Base-by-base conservation (phyloP, 495 filamentous ascomycete genomes). In the Penicillium samsonianum region DNA sequence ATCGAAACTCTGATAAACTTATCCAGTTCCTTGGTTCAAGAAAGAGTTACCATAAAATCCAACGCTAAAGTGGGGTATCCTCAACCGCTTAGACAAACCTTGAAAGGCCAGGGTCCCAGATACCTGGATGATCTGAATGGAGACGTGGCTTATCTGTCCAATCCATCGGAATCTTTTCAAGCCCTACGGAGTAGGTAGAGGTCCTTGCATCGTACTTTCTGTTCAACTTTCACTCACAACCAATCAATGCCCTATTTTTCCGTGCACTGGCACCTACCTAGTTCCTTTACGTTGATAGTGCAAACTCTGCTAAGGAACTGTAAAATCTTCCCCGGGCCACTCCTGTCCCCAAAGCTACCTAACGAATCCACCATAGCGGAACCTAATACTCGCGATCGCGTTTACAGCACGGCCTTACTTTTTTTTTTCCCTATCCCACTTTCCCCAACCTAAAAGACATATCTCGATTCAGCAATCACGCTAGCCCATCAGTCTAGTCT, bases 51-150 rank as follows among this genome's bases (percentile, higher is more conserved):
- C 48, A 40, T 16, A 40, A 8, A 40, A 10, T 4, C 7, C 49
- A 26, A 0, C 50, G 2, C 9, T 16, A 2, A 52, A 41, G 50
- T 52, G 50, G 50, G 33, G 37, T 17, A 3, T 33, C 5, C 33
- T 16, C 14, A 35, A 35, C 5, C 12, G n/a, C 16, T 8, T n/a
- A 16, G 5, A 2, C 14, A 37, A 4, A 38, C 14, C 16, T 33
- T 28, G 30, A 41, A 55, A 55, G 33, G 31, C 9, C 22, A 53
- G n/a, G 35, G 47, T 63, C 63, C 65, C 65, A 55, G 49, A 23
- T 63, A 63, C 65, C 65, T 65, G 65, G 65, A 68, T 61, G 59
- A 12, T 6, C 11, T 8, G 23, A 50, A 50, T 56, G 52, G 55
- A 49, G 55, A 23, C 11, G 20, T 37, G 44, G 26, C 19, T 54